phyloP scores from a whole-genome alignment of 371 early-diverging fungal genomes.

The Mucor racemosus region DNA sequence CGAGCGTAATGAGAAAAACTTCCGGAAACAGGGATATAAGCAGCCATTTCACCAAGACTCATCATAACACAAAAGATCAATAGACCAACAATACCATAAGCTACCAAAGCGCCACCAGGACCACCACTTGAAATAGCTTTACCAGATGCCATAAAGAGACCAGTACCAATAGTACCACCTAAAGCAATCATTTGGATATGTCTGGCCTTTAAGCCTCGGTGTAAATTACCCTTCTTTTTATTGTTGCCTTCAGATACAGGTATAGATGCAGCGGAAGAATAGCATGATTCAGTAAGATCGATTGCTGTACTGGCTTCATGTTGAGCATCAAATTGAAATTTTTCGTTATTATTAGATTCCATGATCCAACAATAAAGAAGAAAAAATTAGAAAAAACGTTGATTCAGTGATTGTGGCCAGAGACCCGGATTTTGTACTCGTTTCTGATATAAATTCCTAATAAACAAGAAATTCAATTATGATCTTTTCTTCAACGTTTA shows the following conservation, averaged over 20 bases:
- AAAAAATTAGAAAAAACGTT: neutral
- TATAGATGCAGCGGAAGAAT: slow-evolving; percentile 1
- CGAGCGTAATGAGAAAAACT: slow-evolving; percentile 79
- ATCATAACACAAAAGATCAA: slow-evolving; percentile 80
- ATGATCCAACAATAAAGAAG: neutral
- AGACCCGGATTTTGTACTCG: slow-evolving; percentile 38
- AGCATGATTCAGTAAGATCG: slow-evolving; percentile 6
- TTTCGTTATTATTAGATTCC: neutral
- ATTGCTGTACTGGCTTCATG: neutral
- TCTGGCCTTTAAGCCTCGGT: slow-evolving; percentile 55
- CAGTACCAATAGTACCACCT: slow-evolving; percentile 76
- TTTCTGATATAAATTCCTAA: slow-evolving; percentile 3
- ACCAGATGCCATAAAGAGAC: slow-evolving; percentile 86
- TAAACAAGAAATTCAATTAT: neutral
- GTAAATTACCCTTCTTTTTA: slow-evolving; percentile 9
- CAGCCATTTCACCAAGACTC: slow-evolving; percentile 84
- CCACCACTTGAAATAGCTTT: slow-evolving; percentile 77
- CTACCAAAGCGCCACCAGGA: slow-evolving; percentile 70
- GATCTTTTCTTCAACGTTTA: neutral
- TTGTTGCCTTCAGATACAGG: neutral
- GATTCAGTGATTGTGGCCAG: slow-evolving; percentile 43
- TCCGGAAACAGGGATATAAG: slow-evolving; percentile 79
- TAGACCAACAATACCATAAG: slow-evolving; percentile 69
- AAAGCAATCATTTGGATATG: slow-evolving; percentile 70
- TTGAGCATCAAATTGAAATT: neutral